Evolutionary conservation across 192 early-diverging fungal species (phyloP).

Genomic region (Kappamyces sp.): DNA sequence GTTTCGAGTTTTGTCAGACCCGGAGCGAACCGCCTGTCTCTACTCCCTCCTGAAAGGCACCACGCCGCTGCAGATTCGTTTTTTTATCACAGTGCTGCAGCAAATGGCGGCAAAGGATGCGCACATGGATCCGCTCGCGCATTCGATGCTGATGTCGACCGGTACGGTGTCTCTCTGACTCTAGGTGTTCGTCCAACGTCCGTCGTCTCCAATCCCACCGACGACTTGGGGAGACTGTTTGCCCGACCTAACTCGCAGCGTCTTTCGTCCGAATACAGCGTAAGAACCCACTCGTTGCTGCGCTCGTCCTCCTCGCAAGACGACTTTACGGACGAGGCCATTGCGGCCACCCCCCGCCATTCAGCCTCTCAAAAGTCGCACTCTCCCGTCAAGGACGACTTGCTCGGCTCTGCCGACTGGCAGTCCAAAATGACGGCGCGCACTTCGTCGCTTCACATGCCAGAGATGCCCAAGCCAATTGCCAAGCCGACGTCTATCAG

Average conservation of each 20-base stretch:
- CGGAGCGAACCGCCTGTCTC: slow-evolving; percentile 86
- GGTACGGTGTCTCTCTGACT: too few relatives aligned
- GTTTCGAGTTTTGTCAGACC: slow-evolving; percentile 83
- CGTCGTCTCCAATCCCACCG: slow-evolving; percentile 9
- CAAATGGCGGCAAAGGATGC: slow-evolving; percentile 87
- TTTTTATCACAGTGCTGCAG: slow-evolving; percentile 89
- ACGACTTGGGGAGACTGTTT: background rate
- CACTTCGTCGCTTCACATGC: slow-evolving; percentile 1
- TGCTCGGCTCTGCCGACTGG: slow-evolving; percentile 42
- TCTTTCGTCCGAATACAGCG: too few relatives aligned
- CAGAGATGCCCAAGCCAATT: too few relatives aligned
- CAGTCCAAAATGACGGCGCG: slow-evolving; percentile 17
- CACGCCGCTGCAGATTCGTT: slow-evolving; percentile 86
- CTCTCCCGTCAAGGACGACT: slow-evolving; percentile 19
- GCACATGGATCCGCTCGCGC: slow-evolving; percentile 21
- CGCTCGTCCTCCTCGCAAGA: too few relatives aligned
- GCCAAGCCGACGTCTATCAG: too few relatives aligned
- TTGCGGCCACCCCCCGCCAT: too few relatives aligned
- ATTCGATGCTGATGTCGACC: slow-evolving; percentile 21
- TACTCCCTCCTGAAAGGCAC: slow-evolving; percentile 88
- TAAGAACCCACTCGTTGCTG: too few relatives aligned
- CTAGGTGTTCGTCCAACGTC: slow-evolving; percentile 8
- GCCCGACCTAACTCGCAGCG: slow-evolving; percentile 10
- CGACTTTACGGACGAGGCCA: too few relatives aligned
- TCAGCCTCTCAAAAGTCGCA: too few relatives aligned